A percentile compares a stretch with the other conserved stretches of the same genome.
Evolutionary conservation across 148 eudicot species (phyloP).

Genomic region (Cornus suecica): DNA sequence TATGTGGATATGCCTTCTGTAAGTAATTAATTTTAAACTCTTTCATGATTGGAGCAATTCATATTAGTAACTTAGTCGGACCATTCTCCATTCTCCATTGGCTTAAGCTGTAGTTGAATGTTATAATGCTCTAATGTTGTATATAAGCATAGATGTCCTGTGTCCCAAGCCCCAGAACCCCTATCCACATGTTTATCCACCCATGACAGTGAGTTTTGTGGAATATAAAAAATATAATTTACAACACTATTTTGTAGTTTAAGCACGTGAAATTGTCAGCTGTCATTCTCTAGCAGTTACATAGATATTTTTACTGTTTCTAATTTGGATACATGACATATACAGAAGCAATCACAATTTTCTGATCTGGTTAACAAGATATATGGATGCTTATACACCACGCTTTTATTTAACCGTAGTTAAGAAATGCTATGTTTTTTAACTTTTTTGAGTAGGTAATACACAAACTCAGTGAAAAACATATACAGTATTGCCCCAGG

Average conservation of each 20-base stretch:
- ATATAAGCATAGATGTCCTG: neutral
- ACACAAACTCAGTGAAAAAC: too few species aligned
- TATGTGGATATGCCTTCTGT: conserved; percentile 67
- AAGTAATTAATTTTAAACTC: conserved; percentile 33
- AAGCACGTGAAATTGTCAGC: neutral
- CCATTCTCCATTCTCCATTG: neutral
- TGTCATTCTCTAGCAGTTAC: neutral
- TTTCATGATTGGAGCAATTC: neutral
- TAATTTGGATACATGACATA: neutral
- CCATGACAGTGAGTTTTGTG: neutral
- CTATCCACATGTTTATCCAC: neutral
- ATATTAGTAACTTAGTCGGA: neutral
- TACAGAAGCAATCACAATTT: neutral
- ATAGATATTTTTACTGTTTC: neutral
- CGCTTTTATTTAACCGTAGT: too few species aligned
- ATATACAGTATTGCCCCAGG: too few species aligned
- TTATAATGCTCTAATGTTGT: neutral
- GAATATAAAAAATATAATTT: neutral
- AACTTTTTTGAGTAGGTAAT: too few species aligned
- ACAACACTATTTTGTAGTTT: neutral
- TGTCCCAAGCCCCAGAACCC: neutral
- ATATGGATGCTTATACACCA: neutral
- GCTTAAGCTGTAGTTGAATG: neutral
- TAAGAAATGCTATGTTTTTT: neutral
- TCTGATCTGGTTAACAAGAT: neutral